A percentile compares a stretch with the other conserved stretches of the same genome.
Evolutionary conservation across 768 basidiomycete genomes (phyloP).

Genomic region (Myochromella boudieri): DNA sequence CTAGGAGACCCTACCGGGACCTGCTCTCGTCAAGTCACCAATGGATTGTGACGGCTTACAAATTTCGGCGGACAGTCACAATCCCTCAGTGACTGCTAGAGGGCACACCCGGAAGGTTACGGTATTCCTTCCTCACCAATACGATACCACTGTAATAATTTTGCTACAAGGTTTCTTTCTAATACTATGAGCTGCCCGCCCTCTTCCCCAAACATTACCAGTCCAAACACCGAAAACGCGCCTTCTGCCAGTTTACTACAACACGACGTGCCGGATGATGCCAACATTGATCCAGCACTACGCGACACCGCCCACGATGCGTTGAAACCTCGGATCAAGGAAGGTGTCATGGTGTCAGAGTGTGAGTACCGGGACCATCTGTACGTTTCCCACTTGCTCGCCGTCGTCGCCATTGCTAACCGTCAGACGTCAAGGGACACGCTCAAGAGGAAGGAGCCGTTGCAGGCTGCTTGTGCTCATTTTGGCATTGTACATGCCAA

Average conservation of each 20-base stretch:
- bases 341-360: neutral
- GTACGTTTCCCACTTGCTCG: neutral
- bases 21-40: no score
- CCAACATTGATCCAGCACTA: conserved; percentile 4
- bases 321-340: neutral
- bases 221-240: neutral
- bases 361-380: neutral
- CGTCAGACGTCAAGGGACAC: neutral
- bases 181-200: neutral
- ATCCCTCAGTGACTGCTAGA: neutral
- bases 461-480: neutral
- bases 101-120: neutral
- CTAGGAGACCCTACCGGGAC: no score
- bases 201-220: neutral
- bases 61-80: neutral
- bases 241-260: neutral
- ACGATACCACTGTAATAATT: neutral
- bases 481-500: neutral
- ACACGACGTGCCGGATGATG: neutral
- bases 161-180: no score
- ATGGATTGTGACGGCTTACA: no score
- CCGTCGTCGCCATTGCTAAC: neutral
- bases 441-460: neutral
- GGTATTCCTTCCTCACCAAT: neutral
- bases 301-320: neutral